phyloP scores from a whole-genome alignment of 1,139 yeast genomes.

The Yamadazyma sp. region DNA sequence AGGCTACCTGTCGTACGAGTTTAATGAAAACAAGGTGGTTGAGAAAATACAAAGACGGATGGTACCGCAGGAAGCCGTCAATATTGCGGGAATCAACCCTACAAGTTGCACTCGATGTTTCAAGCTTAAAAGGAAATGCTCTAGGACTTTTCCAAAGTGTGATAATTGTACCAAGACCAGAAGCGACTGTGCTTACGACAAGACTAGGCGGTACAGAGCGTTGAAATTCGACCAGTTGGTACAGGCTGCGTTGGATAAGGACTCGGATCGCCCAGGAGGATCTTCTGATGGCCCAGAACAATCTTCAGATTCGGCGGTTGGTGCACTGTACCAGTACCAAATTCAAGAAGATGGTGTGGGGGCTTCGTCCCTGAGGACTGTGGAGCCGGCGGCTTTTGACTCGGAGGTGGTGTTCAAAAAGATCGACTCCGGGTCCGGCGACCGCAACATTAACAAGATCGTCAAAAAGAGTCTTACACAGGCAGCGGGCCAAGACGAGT shows the following conservation, averaged over 20 bases:
- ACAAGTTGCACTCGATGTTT: slow-evolving; percentile 44
- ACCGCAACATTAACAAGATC: slow-evolving; percentile 2
- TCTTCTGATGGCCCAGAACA: too few species aligned
- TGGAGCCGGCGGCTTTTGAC: too few species aligned
- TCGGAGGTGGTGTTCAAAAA: slow-evolving; percentile 2
- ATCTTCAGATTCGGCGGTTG: too few species aligned
- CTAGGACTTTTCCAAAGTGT: slow-evolving; percentile 39
- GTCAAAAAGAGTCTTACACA: slow-evolving; percentile 1
- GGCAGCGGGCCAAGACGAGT: slow-evolving; percentile 27
- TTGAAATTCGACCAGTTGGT: slow-evolving; percentile 10
- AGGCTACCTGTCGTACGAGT: slow-evolving; percentile 4
- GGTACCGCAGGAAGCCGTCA: background rate
- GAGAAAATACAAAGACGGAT: background rate
- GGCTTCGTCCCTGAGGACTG: too few species aligned
- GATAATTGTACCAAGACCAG: slow-evolving; percentile 34
- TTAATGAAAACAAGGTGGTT: background rate
- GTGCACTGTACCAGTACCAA: too few species aligned
- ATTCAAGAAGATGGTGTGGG: too few species aligned
- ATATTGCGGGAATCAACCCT: slow-evolving; percentile 17
- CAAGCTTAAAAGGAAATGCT: slow-evolving; percentile 42
- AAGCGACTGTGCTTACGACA: slow-evolving; percentile 36
- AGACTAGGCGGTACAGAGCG: slow-evolving; percentile 5
- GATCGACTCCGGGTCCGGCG: slow-evolving; percentile 1
- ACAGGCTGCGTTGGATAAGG: slow-evolving; percentile 9
- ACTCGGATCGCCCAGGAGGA: too few species aligned